Evolutionary conservation across 2,329 filamentous ascomycete species (phyloP), one percentile per base, ranked within the genome.

Genomic region (Bimuria novae-zelandiae): DNA sequence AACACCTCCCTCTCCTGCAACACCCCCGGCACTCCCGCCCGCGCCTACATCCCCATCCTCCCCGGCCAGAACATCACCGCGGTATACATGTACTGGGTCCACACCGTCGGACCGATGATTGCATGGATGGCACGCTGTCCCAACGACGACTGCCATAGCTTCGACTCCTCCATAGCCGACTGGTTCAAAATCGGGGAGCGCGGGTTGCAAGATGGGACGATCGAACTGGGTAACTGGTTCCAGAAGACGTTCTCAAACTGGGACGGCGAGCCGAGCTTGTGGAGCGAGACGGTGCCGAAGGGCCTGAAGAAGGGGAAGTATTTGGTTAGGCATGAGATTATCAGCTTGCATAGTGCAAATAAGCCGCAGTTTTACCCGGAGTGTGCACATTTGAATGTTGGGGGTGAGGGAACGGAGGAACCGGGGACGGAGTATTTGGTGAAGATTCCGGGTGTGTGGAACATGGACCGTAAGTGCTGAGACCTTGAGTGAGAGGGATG

Each of bases 121-220:
- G 60, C 55, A 3, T 69, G 66, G 66, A 56, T 70, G 42, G 53
- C 67, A 8, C 55, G 57, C 59, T 70, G 66, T 59, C 19, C 52
- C 29, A 52, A 53, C 40, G 62, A 61, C 45, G 56, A 63, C 51
- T 69, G 67, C 51, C 7, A 6, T 4, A 60, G 54, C 1, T 59
- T 62, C 45, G 51, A 64, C 49, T 39, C 59, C 6, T 48, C 49
- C 0, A 53, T 36, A 2, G 58, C 54, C 4, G 35, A 48, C 3
- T 70, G 67, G 67, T 70, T 70, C 54, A 70, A 70, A 54, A 68
- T 70, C 23, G 66, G 58, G 0, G 50, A 70, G 43, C 52, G 49
- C 14, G 67, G 67, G 0, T 32, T 70, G 6, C 16, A 59, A 7
- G 37, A 53, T 4, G 66, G 66, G 1, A 60, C 54, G 0, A 60